Evolutionary conservation across 2,329 filamentous ascomycete species (phyloP).

Genomic region (Apiospora rasikravindrae): DNA sequence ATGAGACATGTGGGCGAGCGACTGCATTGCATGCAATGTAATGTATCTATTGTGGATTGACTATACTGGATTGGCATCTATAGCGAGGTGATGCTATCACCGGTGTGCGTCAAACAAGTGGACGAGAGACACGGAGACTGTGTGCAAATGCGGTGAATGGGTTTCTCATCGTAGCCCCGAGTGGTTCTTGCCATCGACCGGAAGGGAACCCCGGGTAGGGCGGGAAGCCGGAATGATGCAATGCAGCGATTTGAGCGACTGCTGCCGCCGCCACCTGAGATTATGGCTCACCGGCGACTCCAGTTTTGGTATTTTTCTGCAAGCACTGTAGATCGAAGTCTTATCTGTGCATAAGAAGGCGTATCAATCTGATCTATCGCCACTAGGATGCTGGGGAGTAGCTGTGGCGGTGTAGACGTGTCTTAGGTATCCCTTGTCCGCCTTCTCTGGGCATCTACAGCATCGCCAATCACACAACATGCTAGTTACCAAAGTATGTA

Average conservation of each 20-base stretch:
- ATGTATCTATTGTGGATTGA: background rate
- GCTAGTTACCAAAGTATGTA: background rate
- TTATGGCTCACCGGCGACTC: background rate
- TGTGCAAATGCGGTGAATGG: background rate
- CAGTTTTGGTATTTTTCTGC: background rate
- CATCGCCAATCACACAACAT: background rate
- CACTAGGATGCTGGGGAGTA: background rate
- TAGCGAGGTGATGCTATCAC: background rate
- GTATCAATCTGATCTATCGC: background rate
- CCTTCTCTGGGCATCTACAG: background rate
- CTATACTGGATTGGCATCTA: background rate
- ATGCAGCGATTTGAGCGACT: background rate
- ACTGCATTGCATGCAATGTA: background rate
- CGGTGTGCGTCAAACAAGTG: background rate
- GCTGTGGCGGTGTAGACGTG: background rate
- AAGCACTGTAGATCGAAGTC: background rate
- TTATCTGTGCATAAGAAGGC: background rate
- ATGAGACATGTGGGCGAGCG: slow-evolving; percentile 4
- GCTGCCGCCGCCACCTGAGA: background rate
- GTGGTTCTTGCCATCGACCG: background rate
- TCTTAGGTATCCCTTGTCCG: background rate
- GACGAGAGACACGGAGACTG: background rate
- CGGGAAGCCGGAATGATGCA: background rate
- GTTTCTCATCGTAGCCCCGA: background rate
- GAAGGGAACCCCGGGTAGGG: background rate